phyloP scores from a whole-genome alignment of 208 protist species.

The Wallacemonas collosoma region DNA sequence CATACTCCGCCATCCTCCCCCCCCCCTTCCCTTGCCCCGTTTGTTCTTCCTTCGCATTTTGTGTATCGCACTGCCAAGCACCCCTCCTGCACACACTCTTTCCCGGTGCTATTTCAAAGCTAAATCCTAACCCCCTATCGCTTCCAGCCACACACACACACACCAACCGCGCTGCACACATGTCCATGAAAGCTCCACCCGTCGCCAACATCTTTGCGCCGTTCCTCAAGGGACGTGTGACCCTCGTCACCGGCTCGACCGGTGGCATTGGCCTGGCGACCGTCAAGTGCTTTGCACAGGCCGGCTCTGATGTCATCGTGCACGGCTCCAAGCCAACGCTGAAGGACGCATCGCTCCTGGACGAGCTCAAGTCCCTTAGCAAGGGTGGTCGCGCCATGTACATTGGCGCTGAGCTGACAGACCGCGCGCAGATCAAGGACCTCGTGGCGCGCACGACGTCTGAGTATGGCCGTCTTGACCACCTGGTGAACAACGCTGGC shows the following conservation, averaged over 20 bases:
- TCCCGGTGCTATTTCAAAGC: too few species aligned
- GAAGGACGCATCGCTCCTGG: neutral
- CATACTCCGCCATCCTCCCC: neutral
- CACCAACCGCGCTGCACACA: too few species aligned
- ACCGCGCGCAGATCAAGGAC: conserved; percentile 16
- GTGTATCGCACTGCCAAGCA: neutral
- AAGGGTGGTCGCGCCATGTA: conserved; percentile 28
- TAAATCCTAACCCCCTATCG: too few species aligned
- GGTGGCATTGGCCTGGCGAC: conserved; percentile 51
- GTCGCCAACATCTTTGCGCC: conserved; percentile 19
- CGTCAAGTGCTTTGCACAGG: conserved; percentile 33
- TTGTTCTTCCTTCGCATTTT: neutral
- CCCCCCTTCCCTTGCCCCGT: neutral
- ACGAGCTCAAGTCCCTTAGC: conserved; percentile 20
- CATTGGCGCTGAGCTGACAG: conserved; percentile 17
- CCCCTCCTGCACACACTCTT: too few species aligned
- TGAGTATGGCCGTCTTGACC: conserved; percentile 36
- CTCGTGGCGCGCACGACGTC: conserved; percentile 24
- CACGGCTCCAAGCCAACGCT: conserved; percentile 20
- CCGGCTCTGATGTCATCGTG: conserved; percentile 33
- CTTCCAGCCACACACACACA: too few species aligned
- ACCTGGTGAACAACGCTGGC: conserved; percentile 64
- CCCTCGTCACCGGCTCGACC: conserved; percentile 46
- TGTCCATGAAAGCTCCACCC: neutral
- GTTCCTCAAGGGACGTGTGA: conserved; percentile 30